Evolutionary conservation across 306 rosid species (phyloP).

Genomic region (Betula pendula): DNA sequence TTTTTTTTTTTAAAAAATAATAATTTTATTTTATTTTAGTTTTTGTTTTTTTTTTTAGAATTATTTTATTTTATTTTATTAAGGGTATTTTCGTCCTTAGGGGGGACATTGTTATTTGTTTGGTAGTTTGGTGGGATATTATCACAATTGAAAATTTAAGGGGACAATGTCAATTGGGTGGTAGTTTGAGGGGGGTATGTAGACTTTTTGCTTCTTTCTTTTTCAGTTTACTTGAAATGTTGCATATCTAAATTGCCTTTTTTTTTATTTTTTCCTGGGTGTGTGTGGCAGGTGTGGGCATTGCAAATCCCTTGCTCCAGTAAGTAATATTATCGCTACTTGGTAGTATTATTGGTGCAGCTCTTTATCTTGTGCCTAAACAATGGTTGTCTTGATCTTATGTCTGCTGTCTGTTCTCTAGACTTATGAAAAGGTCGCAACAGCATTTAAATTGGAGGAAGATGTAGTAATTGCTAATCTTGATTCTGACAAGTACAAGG

Average conservation of each 20-base stretch:
- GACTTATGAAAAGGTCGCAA: conserved; percentile 85
- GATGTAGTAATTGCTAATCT: conserved; percentile 73
- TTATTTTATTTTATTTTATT: too few relatives aligned
- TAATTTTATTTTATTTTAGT: too few relatives aligned
- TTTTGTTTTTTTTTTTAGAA: too few relatives aligned
- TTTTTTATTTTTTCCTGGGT: background rate
- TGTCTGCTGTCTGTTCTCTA: conserved; percentile 27
- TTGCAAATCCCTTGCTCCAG: conserved; percentile 89
- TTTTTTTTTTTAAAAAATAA: too few relatives aligned
- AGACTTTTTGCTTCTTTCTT: too few relatives aligned
- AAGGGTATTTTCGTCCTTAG: too few relatives aligned
- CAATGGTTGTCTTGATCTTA: conserved; percentile 21
- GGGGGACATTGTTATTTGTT: too few relatives aligned
- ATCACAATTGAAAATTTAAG: too few relatives aligned
- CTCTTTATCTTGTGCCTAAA: conserved; percentile 12
- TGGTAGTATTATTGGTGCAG: conserved; percentile 9
- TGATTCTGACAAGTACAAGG: conserved; percentile 74
- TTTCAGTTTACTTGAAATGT: background rate
- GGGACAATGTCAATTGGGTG: too few relatives aligned
- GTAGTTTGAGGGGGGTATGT: too few relatives aligned
- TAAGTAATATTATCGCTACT: conserved; percentile 44
- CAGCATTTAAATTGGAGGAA: conserved; percentile 68
- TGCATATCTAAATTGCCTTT: conserved; percentile 11
- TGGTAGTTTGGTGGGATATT: too few relatives aligned
- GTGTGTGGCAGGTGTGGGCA: conserved; percentile 83